phyloP scores from a whole-genome alignment of 805 yeast genomes.

The Torulaspora delbrueckii region DNA sequence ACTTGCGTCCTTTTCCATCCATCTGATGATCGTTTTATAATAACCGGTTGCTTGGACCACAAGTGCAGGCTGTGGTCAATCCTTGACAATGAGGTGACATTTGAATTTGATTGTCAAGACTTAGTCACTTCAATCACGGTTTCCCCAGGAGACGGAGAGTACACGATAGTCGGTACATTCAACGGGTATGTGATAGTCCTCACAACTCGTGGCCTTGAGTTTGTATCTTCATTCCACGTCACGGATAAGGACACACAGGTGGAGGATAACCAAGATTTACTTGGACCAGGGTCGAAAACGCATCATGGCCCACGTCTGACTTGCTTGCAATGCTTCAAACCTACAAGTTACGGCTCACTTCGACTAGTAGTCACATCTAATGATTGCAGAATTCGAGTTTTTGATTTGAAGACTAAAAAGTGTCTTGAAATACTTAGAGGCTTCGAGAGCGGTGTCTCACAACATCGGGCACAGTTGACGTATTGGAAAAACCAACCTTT shows the following conservation, averaged over 20 bases:
- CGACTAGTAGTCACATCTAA: slow-evolving; percentile 65
- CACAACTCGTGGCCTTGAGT: slow-evolving; percentile 58
- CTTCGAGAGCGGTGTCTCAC: slow-evolving; percentile 61
- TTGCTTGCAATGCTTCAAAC: slow-evolving; percentile 55
- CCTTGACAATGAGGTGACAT: slow-evolving; percentile 62
- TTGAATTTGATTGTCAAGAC: slow-evolving; percentile 54
- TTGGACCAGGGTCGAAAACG: slow-evolving; percentile 12
- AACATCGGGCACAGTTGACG: slow-evolving; percentile 51
- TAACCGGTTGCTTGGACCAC: slow-evolving; percentile 77
- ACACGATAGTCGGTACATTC: slow-evolving; percentile 70
- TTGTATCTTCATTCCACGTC: slow-evolving; percentile 43
- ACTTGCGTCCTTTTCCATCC: slow-evolving; percentile 79
- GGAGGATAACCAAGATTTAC: neutral
- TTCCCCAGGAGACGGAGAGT: slow-evolving; percentile 57
- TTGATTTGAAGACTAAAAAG: slow-evolving; percentile 49
- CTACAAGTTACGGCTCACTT: slow-evolving; percentile 29
- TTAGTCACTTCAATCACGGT: slow-evolving; percentile 71
- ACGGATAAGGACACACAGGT: slow-evolving; percentile 36
- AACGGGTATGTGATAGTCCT: slow-evolving; percentile 61
- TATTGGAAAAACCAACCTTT: slow-evolving; percentile 17
- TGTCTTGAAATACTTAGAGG: slow-evolving; percentile 72
- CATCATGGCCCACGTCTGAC: slow-evolving; percentile 59
- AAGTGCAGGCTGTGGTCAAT: slow-evolving; percentile 79
- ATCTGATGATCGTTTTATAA: slow-evolving; percentile 77
- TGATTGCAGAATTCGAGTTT: slow-evolving; percentile 71